A percentile compares a stretch with the other conserved stretches of the same genome.
These are phyloP conservation scores for Eucalyptus erythrocorys DNA, from an alignment of 345 rosid genomes.

Conservation along the genomic window DNA sequence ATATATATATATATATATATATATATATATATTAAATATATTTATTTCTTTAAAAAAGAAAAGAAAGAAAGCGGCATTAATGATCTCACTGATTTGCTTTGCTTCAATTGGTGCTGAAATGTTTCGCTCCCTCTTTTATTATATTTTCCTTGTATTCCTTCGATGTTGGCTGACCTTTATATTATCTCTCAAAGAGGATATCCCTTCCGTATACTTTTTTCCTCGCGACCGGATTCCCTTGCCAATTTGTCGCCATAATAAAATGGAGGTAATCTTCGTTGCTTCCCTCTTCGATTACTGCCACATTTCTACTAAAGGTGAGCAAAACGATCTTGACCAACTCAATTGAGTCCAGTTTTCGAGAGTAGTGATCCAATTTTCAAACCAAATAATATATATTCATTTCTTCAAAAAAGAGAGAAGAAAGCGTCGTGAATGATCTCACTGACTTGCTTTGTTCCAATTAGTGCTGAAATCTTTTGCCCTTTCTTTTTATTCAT, in stretches of 20 bases:
- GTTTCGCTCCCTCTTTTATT: background rate
- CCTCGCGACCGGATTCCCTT: background rate
- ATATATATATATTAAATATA: too few species aligned
- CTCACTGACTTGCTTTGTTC: background rate
- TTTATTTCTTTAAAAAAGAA: too few species aligned
- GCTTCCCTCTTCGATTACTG: background rate
- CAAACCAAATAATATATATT: too few species aligned
- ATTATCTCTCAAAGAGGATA: background rate
- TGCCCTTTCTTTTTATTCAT: background rate
- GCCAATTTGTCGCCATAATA: too few species aligned
- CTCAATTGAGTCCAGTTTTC: rapidly evolving
- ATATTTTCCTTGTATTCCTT: background rate
- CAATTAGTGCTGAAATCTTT: too few species aligned
- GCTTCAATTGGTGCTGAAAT: rapidly evolving
- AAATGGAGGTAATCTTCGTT: background rate
- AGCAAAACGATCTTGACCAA: rapidly evolving
- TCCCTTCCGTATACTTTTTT: background rate
- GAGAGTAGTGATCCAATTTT: too few species aligned
- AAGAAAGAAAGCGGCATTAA: rapidly evolving
- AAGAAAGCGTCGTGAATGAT: rapidly evolving
- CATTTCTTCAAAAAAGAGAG: too few species aligned
- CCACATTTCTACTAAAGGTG: background rate
- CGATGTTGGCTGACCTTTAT: rapidly evolving
- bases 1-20: too few species aligned
- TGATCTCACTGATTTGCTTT: background rate